Base-by-base conservation (phyloP, 2,329 filamentous ascomycete species). In the Xylariaceae sp. region DNA sequence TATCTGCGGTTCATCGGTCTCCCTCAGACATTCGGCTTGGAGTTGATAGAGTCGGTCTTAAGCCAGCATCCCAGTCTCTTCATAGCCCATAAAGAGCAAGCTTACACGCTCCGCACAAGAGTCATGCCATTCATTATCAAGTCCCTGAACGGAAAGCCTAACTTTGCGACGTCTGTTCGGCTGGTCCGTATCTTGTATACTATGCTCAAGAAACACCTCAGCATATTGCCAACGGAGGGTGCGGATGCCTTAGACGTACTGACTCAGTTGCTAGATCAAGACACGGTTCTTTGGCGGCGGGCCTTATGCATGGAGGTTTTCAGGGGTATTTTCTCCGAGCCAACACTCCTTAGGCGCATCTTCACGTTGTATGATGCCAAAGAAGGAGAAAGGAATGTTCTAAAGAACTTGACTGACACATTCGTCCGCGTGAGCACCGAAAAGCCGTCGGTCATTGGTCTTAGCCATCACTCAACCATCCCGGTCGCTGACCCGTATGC, bases 351-450 rank as follows among this genome's bases (percentile, higher is more conserved):
- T 1, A 80, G 94, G 48, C 85, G 88, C 44, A 90, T 96, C 1
- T 97, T 90, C 70, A 80, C 84, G 5, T 78, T 89, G 13, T 97
- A 91, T 66, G 93, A 99, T 70, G 82, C 83, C 11, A 78, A 84
- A 54, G 80, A 90, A 49, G 87, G 84, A 2, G 85, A 88, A 67
- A 93, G 88, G 67, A 80, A 87, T 54, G 84, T 97, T 17, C 77
- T 99, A 18, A 88, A 89, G 67, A 88, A 92, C 59, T 80, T 97
- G 61, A 88, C 94, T 62, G 89, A 90, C 8, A 88, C 89, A 0
- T 92, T 99, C 70, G 94, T 97, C n/a, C 86, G 92, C 11, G 78
- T 97, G 7, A 93, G 93, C 57, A 92, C 92, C 0, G 94, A 99
- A 71, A 96, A 92, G 69, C 94, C 94, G 1, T 78, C 84, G 0